Base-by-base conservation (phyloP, 345 rosid genomes). In the Eucalyptus brandiana region DNA sequence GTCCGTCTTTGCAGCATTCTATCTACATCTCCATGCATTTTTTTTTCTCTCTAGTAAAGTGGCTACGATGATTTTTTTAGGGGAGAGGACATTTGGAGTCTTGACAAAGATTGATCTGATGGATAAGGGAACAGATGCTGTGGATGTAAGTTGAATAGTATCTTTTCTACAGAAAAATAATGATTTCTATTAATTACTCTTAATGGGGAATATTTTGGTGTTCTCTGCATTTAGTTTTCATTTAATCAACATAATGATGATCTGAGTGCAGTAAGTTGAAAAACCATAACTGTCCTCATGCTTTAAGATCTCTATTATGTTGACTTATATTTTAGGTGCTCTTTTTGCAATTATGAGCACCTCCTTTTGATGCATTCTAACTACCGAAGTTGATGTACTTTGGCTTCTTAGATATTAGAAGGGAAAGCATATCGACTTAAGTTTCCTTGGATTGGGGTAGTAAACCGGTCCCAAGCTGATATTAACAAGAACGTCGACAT, bases 51-150 rank as follows among this genome's bases (percentile, higher is more conserved):
- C 47, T 1, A 23, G 85, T 76, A 40, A 76, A 76, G 83, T 18
- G 6, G 26, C 83, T 76, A 3, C 5, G 1, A 40, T 76, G 30
- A 76, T 76, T 72, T 19, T 92, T 92, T 87, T 94, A 98, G 99
- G 99, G 91, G 99, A 98, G 92, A 96, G 99, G 93, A 98, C 99
- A 42, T 91, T 95, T 86, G 99, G 99, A 88, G 99, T 98, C 91
- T 93, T 98, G 94, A 98, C 99, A 47, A 98, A 98, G 95, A 98
- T 97, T 87, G 99, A 98, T 93, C 98, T 98, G 91, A 98, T 98
- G 99, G 99, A 98, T 89, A 96, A 95, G 95, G 99, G 99, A 86
- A 98, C 99, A 19, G 99, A 98, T 94, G 99, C 99, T 88, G 99
- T 93, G 60, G 99, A 98, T 65, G 99, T 98, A 94, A 97, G 97